Conservation (phyloP, 106 monocot species). For the Posidonia australis region DNA sequence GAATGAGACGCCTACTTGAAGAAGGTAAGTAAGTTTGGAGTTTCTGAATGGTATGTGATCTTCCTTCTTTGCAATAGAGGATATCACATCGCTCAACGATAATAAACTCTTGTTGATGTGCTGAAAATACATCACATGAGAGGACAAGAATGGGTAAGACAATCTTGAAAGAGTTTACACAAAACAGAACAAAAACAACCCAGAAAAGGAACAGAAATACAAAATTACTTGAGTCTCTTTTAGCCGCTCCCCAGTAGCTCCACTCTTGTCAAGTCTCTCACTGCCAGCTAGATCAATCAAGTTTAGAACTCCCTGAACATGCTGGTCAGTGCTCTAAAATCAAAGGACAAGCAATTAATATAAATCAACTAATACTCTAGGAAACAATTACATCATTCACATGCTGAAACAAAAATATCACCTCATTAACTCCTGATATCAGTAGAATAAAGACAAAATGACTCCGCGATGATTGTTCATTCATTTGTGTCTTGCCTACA, state of each 20-base stretch:
- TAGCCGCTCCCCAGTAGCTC: slow-evolving; percentile 79
- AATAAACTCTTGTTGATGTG: slow-evolving; percentile 88
- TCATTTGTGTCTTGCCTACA: slow-evolving; percentile 85
- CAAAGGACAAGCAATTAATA: background rate
- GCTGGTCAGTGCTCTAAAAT: slow-evolving; percentile 69
- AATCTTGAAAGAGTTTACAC: background rate
- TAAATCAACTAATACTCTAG: background rate
- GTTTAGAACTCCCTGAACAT: slow-evolving; percentile 88
- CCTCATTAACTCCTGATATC: slow-evolving; percentile 79
- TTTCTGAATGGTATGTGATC: slow-evolving; percentile 88
- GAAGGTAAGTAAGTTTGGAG: slow-evolving; percentile 82
- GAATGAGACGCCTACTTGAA: slow-evolving; percentile 37
- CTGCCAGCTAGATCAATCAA: slow-evolving; percentile 95
- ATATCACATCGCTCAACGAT: slow-evolving; percentile 77
- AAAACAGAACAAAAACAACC: background rate
- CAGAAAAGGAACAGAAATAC: background rate
- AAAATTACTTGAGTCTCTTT: slow-evolving; percentile 79
- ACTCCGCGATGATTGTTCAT: slow-evolving; percentile 87
- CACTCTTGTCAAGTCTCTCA: slow-evolving; percentile 78
- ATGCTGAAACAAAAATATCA: slow-evolving; percentile 2
- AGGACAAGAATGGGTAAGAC: background rate
- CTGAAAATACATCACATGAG: slow-evolving; percentile 18
- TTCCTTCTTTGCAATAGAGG: slow-evolving; percentile 73
- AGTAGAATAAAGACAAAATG: slow-evolving; percentile 90
- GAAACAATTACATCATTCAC: background rate